Evolutionary conservation across 495 filamentous ascomycete species (phyloP).

Genomic region (Annulohypoxylon stygium): DNA sequence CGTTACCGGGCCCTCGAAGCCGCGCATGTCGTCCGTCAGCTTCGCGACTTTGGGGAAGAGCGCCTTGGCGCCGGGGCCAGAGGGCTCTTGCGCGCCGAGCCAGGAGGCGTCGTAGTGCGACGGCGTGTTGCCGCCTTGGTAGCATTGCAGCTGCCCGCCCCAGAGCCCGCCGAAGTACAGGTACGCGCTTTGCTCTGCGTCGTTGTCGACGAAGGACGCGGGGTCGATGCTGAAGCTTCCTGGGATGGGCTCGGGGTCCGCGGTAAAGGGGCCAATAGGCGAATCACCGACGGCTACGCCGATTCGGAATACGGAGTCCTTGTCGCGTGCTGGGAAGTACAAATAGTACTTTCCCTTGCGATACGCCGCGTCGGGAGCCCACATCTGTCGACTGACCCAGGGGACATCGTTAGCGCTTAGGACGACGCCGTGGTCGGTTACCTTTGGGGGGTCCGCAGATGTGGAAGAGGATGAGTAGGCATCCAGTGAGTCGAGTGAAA

Average conservation of each 20-base stretch:
- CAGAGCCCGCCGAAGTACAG: constrained; percentile 77
- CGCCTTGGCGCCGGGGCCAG: constrained; percentile 62
- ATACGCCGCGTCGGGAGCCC: constrained; percentile 73
- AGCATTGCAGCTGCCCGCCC: constrained; percentile 77
- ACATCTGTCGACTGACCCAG: constrained; percentile 74
- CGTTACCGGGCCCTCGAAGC: constrained; percentile 62
- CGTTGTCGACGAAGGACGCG: constrained; percentile 73
- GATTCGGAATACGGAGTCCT: constrained; percentile 73
- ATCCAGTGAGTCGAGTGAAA: constrained; percentile 63
- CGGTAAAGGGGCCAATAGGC: constrained; percentile 69
- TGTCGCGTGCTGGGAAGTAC: constrained; percentile 73
- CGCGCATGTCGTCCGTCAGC: constrained; percentile 72
- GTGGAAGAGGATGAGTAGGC: constrained; percentile 24
- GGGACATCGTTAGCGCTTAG: constrained; percentile 67
- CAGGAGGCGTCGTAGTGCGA: constrained; percentile 61
- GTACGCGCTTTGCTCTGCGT: constrained; percentile 61
- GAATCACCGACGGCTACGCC: constrained; percentile 67
- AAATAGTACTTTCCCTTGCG: constrained; percentile 73
- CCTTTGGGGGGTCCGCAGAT: constrained; percentile 49
- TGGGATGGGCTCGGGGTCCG: constrained; percentile 69
- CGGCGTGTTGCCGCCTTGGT: constrained; percentile 55
- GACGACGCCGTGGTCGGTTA: constrained; percentile 71
- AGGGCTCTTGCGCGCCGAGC: constrained; percentile 67
- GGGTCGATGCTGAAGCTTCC: constrained; percentile 75
- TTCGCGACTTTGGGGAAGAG: constrained; percentile 72